Base-by-base conservation (phyloP, 768 basidiomycete genomes). In the Tricholoma sp. region DNA sequence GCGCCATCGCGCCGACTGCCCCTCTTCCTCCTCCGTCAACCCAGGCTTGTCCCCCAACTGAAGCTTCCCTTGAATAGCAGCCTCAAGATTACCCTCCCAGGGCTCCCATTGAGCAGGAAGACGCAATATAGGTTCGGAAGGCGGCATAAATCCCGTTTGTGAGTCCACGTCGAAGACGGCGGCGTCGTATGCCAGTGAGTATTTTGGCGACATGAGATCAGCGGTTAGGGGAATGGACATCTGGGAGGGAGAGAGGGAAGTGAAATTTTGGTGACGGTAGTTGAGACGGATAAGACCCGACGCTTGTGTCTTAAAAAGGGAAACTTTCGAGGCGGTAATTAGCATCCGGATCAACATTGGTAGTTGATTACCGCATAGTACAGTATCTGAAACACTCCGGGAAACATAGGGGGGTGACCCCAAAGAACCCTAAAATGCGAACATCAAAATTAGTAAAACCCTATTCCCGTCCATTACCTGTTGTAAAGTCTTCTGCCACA, bases 141-240 rank as follows among this genome's bases (percentile, higher is more conserved):
- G 86, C 2, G 95, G 90, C 83, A 98, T 87, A 70, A 98, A 98
- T 0, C 96, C 95, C 0, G 93, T 92, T 14, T 84, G 77, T 9
- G 88, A 86, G 68, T 95, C 93, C 58, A 98, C 90, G 68, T 98
- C 94, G 75, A 93, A 98, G 11, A 46, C 12, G 12, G 45, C 19
- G 14, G 45, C 39, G n/a, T 8, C 39, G 39, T 41, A 41, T 41
- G n/a, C n/a, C n/a, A n/a, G n/a, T n/a, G 39, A 18, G 19, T 18
- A 41, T 41, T 41, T 41, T 9, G 14, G 8, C 18, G 18, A 9
- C 39, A 41, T 41, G 39, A n/a, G 18, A n/a, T n/a, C n/a, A n/a
- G 18, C 6, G 39, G 8, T 18, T 9, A 19, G 11, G 16, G 45
- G 22, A 18, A 41, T 37, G 14, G 14, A 37, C 14, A 37, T 14